Evolutionary conservation across 768 basidiomycete species (phyloP), one percentile per base, ranked within the genome.

Genomic region (Megacollybia marginata): DNA sequence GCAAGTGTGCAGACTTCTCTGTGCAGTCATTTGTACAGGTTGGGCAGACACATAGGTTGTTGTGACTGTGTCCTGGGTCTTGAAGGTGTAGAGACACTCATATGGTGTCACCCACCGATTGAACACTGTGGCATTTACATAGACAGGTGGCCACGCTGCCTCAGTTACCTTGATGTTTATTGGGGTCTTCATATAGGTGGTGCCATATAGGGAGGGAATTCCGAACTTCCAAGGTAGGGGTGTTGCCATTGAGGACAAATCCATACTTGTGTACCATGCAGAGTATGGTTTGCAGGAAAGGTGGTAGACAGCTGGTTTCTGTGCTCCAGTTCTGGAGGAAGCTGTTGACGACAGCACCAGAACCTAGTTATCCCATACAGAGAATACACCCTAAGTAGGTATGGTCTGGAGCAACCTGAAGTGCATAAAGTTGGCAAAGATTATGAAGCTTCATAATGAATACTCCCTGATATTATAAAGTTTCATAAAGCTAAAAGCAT

Each of bases 11-110:
- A 6, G 42, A 49, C 49, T 49, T 28, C 47, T 40, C 16, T 48
- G 49, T 13, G 47, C 38, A 13, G 19, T 36, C n/a, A 10, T 18
- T 16, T 40, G 53, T 19, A 42, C 31, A 16, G 31, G 16, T 31
- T 51, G 48, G 31, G 15, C 16, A 45, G n/a, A 49, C 16, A 48
- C 32, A 48, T 52, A 52, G n/a, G 6, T 36, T 52, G 20, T 44
- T 11, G 31, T 33, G 18, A 18, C 34, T 18, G 42, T 12, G 52
- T 46, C 15, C 15, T 10, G 20, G 9, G 9, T 19, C 15, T 36
- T 19, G 34, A 23, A 52, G 11, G 36, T 50, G 34, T 52, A 36
- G 19, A 7, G 15, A 9, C 43, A 19, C n/a, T 19, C 12, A 10
- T 52, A 33, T 10, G 35, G 16, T 10, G 35, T 36, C 35, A 10